These are phyloP conservation scores for Paecilomyces variotii DNA, from an alignment of 2,329 filamentous ascomycete species.

Conservation along the genomic window DNA sequence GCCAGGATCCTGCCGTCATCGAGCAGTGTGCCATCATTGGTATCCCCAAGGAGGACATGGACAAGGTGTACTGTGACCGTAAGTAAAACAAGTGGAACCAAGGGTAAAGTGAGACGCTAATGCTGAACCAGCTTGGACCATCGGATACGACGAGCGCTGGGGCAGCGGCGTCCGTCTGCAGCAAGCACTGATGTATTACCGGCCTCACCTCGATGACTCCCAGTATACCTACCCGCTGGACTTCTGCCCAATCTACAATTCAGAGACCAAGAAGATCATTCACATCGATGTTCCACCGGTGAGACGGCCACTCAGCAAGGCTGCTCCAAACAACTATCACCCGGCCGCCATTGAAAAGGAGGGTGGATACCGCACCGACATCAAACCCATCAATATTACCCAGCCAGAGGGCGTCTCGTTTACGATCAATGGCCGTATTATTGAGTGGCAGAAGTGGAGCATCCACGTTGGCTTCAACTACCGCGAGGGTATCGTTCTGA, in stretches of 20 bases:
- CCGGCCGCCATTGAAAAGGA: constrained; percentile 62
- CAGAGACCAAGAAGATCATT: constrained; percentile 65
- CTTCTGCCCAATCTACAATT: constrained; percentile 87
- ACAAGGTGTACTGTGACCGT: constrained; percentile 92
- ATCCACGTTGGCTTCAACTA: constrained; percentile 94
- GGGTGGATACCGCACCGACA: constrained; percentile 66
- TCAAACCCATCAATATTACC: constrained; percentile 82
- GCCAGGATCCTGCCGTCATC: constrained; percentile 76
- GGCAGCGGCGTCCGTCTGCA: constrained; percentile 72
- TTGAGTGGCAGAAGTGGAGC: constrained; percentile 91
- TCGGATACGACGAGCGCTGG: constrained; percentile 86
- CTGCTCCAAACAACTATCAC: constrained; percentile 70
- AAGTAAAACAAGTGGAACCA: constrained; percentile 22
- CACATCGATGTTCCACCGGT: constrained; percentile 77
- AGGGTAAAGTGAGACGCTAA: neutral
- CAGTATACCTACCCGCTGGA: constrained; percentile 90
- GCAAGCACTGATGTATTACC: constrained; percentile 93
- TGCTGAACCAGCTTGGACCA: constrained; percentile 64
- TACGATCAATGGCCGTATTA: constrained; percentile 61
- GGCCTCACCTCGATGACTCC: constrained; percentile 73
- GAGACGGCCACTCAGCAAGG: constrained; percentile 65
- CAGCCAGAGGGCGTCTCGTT: constrained; percentile 88
- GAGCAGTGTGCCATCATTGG: constrained; percentile 82
- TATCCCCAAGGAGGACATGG: constrained; percentile 74
- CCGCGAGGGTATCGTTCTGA: constrained; percentile 81